Base-by-base conservation (phyloP, 352 stramenopile genomes). In the Globisporangium nodosum region DNA sequence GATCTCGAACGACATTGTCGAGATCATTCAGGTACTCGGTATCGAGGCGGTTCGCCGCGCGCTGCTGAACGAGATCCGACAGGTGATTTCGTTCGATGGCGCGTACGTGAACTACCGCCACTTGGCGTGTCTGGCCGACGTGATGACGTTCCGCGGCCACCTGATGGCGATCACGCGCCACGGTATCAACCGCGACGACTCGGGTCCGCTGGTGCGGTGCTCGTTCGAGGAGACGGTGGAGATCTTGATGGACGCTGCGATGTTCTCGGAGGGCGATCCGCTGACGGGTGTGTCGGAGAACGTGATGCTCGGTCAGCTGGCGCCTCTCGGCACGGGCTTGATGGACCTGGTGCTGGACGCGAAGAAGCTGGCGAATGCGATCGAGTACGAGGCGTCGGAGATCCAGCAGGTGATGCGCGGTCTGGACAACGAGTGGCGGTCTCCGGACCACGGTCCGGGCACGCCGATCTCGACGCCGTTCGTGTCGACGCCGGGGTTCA, bases 211-310 rank as follows among this genome's bases (percentile, higher is more conserved):
- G 30, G 86, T 99, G 40, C 90, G 96, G 40, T 97, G 92, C 66
- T 99, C 96, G 39, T 99, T 99, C 68, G 97, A 99, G 79, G 97
- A 99, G 80, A 99, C 97, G 12, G 96, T 99, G 33, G 97, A 99
- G 68, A 98, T 99, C 80, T 79, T 99, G 24, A 99, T 99, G 90
- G 95, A 99, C 71, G 96, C 97, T 49, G 97, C 97, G 21, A 89
- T 98, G 61, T 99, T 98, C 73, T 94, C 94, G 9, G 96, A 99
- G 67, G 89, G 93, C 59, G 97, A 99, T 73, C 88, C 96, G 45
- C 70, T 99, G 37, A 96, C 96, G 47, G 97, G 97, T 65, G 97
- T 99, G 8, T 99, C 96, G 39, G 96, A 99, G 70, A 99, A 99
- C 64, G 96, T 99, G 55, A 98, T 99, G 95, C 88, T 99, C 65